phyloP scores from a whole-genome alignment of 805 yeast species.

The Metschnikowia kunwiensis region DNA sequence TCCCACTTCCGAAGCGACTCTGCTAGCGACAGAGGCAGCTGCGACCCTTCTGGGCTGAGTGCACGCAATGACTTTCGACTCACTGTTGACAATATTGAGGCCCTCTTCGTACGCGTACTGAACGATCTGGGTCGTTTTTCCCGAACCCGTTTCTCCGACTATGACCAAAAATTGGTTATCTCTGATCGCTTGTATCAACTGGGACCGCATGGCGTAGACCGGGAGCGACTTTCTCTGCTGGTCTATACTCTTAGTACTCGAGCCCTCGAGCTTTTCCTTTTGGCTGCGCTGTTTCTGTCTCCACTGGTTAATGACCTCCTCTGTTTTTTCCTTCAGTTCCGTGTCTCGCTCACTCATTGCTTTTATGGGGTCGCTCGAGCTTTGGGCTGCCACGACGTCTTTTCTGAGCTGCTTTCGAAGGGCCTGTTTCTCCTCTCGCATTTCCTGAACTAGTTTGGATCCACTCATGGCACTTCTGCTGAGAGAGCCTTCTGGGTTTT shows the following conservation, averaged over 20 bases:
- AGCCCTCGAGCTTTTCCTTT: slow-evolving; percentile 7
- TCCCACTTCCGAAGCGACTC: slow-evolving; percentile 80
- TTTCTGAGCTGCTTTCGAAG: slow-evolving; percentile 47
- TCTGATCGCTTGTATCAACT: slow-evolving; percentile 56
- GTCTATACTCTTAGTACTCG: slow-evolving; percentile 5
- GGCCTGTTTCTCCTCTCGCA: slow-evolving; percentile 56
- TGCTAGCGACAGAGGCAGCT: slow-evolving; percentile 73
- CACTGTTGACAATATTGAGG: slow-evolving; percentile 28
- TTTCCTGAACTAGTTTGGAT: slow-evolving; percentile 60
- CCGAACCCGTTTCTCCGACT: slow-evolving; percentile 86
- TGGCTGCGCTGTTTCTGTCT: slow-evolving; percentile 15
- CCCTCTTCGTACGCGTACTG: slow-evolving; percentile 60
- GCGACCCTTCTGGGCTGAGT: slow-evolving; percentile 86
- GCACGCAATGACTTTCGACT: slow-evolving; percentile 47
- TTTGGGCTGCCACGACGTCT: slow-evolving; percentile 18
- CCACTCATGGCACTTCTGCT: slow-evolving; percentile 74
- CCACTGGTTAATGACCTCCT: slow-evolving; percentile 16
- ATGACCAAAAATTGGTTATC: slow-evolving; percentile 81
- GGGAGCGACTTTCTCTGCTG: slow-evolving; percentile 62
- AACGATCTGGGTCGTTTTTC: slow-evolving; percentile 44
- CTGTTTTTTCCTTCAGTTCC: slow-evolving; percentile 10
- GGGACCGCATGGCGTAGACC: slow-evolving; percentile 58
- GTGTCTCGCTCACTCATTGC: slow-evolving; percentile 8
- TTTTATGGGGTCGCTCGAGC: slow-evolving; percentile 12
- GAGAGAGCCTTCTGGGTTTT: slow-evolving; percentile 76